Evolutionary conservation across 2,329 filamentous ascomycete genomes (phyloP).

Genomic region (Neurospora crassa): DNA sequence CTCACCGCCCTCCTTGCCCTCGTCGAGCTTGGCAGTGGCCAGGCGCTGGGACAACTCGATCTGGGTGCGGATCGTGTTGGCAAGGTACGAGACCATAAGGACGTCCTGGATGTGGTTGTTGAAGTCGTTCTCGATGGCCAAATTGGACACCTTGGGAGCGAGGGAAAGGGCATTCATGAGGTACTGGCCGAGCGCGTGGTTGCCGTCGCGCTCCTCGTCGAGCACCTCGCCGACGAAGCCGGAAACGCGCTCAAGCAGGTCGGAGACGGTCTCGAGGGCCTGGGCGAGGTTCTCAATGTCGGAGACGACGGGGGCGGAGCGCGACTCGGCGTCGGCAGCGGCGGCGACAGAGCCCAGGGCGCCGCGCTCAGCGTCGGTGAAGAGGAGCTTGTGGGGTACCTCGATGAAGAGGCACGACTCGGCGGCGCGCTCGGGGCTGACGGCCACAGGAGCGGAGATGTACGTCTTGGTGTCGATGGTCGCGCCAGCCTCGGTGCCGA

Average conservation of each 20-base stretch:
- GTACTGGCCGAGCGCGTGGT: slow-evolving; percentile 87
- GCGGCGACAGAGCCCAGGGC: slow-evolving; percentile 73
- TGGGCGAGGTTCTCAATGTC: slow-evolving; percentile 86
- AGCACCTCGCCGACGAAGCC: slow-evolving; percentile 90
- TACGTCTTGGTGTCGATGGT: slow-evolving; percentile 88
- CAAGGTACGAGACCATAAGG: slow-evolving; percentile 93
- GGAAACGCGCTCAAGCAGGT: slow-evolving; percentile 81
- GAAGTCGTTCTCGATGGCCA: slow-evolving; percentile 93
- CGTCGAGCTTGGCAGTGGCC: slow-evolving; percentile 62
- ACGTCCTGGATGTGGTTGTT: slow-evolving; percentile 99
- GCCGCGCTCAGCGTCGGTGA: slow-evolving; percentile 53
- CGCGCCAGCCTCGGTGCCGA: slow-evolving; percentile 79
- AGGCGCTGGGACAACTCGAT: slow-evolving; percentile 95
- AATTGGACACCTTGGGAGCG: slow-evolving; percentile 85
- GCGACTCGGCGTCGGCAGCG: slow-evolving; percentile 69
- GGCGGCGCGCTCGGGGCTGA: slow-evolving; percentile 86
- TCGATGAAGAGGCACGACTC: slow-evolving; percentile 97
- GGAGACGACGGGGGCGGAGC: slow-evolving; percentile 63
- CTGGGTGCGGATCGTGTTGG: slow-evolving; percentile 97
- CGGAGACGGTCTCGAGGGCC: slow-evolving; percentile 77
- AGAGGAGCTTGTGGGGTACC: slow-evolving; percentile 88
- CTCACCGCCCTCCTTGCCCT: slow-evolving; percentile 26
- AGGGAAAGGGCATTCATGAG: slow-evolving; percentile 88
- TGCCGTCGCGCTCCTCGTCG: slow-evolving; percentile 85
- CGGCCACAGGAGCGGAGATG: slow-evolving; percentile 89